Evolutionary conservation across 371 early-diverging fungal genomes (phyloP).

Genomic region (Rhizopus microsporus): DNA sequence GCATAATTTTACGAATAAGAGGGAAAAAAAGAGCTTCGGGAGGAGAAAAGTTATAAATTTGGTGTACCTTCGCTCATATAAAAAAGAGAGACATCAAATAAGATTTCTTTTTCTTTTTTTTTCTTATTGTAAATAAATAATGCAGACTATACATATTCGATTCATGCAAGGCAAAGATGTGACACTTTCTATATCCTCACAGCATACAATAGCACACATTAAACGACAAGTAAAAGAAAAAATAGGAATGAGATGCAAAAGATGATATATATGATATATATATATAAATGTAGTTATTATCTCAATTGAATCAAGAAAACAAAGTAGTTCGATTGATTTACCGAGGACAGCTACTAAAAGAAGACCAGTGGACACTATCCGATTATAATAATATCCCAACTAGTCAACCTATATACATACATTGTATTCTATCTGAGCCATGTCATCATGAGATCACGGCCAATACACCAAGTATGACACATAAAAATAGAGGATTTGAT

Average conservation of each 20-base stretch:
- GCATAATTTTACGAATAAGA: slow-evolving; percentile 10
- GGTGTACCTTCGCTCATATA: too few species aligned
- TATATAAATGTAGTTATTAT: neutral
- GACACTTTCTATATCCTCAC: neutral
- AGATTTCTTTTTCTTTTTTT: too few species aligned
- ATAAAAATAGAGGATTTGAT: slow-evolving; percentile 20
- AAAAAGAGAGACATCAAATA: too few species aligned
- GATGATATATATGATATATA: neutral
- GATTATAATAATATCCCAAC: slow-evolving; percentile 9
- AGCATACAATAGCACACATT: neutral
- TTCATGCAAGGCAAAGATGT: neutral
- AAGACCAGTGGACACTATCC: slow-evolving; percentile 9
- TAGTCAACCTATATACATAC: slow-evolving; percentile 11
- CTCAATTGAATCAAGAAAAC: neutral
- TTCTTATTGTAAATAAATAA: too few species aligned
- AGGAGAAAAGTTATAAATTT: too few species aligned
- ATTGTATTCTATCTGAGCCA: slow-evolving; percentile 23
- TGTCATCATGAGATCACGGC: neutral
- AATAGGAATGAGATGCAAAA: neutral
- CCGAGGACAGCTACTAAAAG: slow-evolving; percentile 18
- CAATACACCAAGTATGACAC: neutral
- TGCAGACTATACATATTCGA: neutral
- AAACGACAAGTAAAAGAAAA: neutral
- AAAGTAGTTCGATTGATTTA: slow-evolving; percentile 22
- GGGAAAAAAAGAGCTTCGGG: too few species aligned